Percentiles rank a stretch among this genome's conserved stretches.
Evolutionary conservation across 768 basidiomycete species (phyloP).

Genomic region (Candolleomyces eurysporus): DNA sequence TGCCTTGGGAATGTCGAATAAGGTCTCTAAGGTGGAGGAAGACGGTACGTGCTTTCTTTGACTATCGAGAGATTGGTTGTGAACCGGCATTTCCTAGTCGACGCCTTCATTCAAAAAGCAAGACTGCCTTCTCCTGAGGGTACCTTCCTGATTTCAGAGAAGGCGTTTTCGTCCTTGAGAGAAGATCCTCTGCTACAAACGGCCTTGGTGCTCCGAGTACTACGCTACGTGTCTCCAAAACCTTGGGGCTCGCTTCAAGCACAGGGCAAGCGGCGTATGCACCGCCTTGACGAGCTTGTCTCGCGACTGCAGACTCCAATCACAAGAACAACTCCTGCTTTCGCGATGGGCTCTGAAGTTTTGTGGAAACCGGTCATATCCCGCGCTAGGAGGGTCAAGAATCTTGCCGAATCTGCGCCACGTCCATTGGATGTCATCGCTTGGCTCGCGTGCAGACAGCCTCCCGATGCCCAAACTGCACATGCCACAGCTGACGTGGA

Average conservation of each 20-base stretch:
- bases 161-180: constrained; percentile 28
- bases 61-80: not conserved
- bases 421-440: not conserved
- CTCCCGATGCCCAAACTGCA: constrained; percentile 33
- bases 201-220: constrained; percentile 49
- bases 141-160: constrained; percentile 46
- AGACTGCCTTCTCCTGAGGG: constrained; percentile 45
- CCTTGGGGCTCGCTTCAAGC: constrained; percentile 75
- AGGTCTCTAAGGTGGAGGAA: constrained; percentile 39
- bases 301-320: constrained; percentile 43
- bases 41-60: constrained; percentile 34
- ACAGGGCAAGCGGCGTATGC: constrained; percentile 52
- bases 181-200: constrained; percentile 32
- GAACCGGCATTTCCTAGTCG: constrained; percentile 33
- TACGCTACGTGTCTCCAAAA: constrained; percentile 69
- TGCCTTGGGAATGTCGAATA: constrained; percentile 32
- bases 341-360: constrained; percentile 61
- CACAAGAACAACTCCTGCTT: constrained; percentile 27
- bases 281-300: constrained; percentile 47
- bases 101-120: constrained; percentile 34
- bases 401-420: constrained; percentile 3
- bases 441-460: constrained; percentile 54
- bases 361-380: constrained; percentile 58
- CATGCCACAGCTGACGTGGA: constrained; percentile 12
- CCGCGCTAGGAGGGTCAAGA: not conserved